Evolutionary conservation across 2,329 filamentous ascomycete genomes (phyloP).

Genomic region (Fusarium compactum): DNA sequence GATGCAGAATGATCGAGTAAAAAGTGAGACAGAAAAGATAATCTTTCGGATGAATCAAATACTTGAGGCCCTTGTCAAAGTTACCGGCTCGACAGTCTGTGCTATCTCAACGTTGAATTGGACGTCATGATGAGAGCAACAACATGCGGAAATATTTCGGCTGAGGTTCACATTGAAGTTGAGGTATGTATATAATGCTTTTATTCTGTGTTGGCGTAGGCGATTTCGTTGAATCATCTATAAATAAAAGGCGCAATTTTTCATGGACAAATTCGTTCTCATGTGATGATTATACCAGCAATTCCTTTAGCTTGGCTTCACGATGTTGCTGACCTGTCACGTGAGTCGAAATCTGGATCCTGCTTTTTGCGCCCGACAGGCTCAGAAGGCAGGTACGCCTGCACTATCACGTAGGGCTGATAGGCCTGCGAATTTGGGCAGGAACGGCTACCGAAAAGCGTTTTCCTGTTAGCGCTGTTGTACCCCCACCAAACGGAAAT

Average conservation of each 20-base stretch:
- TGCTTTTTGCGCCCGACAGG: neutral
- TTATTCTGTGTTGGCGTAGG: neutral
- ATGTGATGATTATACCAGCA: neutral
- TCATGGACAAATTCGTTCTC: neutral
- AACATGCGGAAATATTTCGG: neutral
- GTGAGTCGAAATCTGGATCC: neutral
- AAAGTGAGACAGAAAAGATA: neutral
- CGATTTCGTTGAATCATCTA: neutral
- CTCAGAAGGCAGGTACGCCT: neutral
- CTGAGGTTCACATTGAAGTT: neutral
- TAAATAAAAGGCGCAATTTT: accelerated
- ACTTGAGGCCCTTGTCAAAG: neutral
- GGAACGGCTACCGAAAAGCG: neutral
- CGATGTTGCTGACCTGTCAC: conserved; percentile 22
- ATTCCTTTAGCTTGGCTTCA: neutral
- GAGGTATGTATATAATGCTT: neutral
- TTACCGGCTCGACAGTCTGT: neutral
- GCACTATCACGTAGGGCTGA: neutral
- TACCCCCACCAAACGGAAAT: conserved; percentile 38
- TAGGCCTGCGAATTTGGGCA: accelerated
- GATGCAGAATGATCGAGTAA: neutral
- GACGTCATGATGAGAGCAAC: neutral
- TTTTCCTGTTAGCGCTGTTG: conserved; percentile 25
- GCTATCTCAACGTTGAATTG: neutral
- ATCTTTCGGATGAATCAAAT: neutral